Base-by-base conservation (phyloP, 768 basidiomycete species). In the Lanmaoa pseudosensibilis region DNA sequence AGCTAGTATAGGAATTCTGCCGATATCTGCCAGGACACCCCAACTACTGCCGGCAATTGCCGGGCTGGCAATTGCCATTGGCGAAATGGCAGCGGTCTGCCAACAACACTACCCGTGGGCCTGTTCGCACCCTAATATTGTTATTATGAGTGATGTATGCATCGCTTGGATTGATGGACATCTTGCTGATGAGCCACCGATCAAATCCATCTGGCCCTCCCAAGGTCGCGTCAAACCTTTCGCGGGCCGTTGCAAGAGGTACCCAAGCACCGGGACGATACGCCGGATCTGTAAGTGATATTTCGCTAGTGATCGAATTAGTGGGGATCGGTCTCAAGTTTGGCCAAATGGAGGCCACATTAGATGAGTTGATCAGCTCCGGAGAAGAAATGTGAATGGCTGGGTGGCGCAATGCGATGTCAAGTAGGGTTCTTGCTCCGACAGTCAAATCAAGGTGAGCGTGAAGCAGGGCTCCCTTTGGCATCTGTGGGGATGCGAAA, bases 111-210 rank as follows among this genome's bases (percentile, higher is more conserved):
- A n/a, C 9, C 32, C 13, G 38, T 12, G 32, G 19, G 16, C 13
- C 10, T 45, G 11, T 21, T 37, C 63, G 11, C 52, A 83, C 89
- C 80, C 88, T 87, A 3, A 77, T 72, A 11, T 85, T 77, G 5
- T 86, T 88, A 50, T 88, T 88, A 58, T 90, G 85, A 2, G 85
- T 90, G 5, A 78, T 75, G 61, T 91, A 90, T 5, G 88, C 87
- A 61, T 90, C 85, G 3, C 76, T 74, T 11, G 88, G 85, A 66
- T 86, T 83, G 62, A 92, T 88, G 49, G 78, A 83, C 75, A 89
- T 74, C 4, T 80, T 71, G 41, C 74, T 77, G 46, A 81, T 68
- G 11, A 85, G 78, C 87, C 86, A 88, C 49, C 73, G 72, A 69
- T 92, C 88, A 54, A 92, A 91, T 2, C 81, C 86, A 56, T 80